Base-by-base conservation (phyloP, 306 rosid species). In the Quillaja saponaria region DNA sequence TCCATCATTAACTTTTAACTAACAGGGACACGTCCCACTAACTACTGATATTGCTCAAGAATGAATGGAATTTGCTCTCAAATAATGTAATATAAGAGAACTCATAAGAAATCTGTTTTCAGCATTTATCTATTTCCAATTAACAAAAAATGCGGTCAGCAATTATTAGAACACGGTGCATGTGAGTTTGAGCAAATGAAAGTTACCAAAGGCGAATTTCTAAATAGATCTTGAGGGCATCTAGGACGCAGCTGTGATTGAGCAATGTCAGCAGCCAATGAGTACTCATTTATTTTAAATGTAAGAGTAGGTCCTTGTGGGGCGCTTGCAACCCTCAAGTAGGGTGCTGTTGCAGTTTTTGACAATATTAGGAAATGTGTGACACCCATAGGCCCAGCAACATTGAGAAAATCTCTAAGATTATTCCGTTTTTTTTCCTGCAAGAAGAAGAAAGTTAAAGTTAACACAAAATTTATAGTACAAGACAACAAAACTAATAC, bases 281-380 rank as follows among this genome's bases (percentile, higher is more conserved):
- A 75, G 68, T 94, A 94, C 62, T 87, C 85, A 1, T 80, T 60
- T 69, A 94, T 83, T 76, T 85, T 94, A 66, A 87, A 94, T 9
- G 91, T 80, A 64, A 89, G 96, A 62, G 99, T 89, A 12, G 97
- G 96, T 13, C 99, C 99, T 74, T 89, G 99, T 15, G 99, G 97
- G 28, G 97, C 83, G 59, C 87, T 89, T 41, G 87, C 99, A 34
- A 89, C 97, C 71, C 94, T 87, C 78, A 89, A 69, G 76, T 85
- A 87, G 5, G 98, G 85, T 6, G 87, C 67, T 38, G 82, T 17
- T 44, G 78, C 68, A 64, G 99, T 89, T 83, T 94, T 94, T 19
- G 99, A 89, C 77, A 94, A 67, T 34, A 94, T 85, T 81, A 94
- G 86, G 75, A 94, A 94, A 75, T 94, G 99, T 0, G 99, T 85